Percentiles rank a stretch among this genome's conserved stretches.
Conservation (phyloP, 1,139 yeast genomes). For the Geotrichum siamense region DNA sequence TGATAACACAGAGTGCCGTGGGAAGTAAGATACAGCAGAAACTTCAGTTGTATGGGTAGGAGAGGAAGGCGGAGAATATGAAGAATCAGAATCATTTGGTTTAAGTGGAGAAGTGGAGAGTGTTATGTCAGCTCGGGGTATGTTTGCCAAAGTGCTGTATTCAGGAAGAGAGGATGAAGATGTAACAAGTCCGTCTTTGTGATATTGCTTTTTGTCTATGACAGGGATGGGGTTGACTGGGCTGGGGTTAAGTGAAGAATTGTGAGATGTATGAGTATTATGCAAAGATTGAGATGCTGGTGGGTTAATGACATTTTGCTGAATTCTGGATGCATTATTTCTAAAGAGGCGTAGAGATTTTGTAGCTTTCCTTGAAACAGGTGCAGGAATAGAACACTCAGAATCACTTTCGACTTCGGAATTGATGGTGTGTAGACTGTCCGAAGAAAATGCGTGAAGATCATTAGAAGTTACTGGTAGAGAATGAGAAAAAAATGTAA, state of each 20-base stretch:
- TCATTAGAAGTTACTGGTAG: constrained; percentile 1
- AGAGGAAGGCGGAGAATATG: not conserved
- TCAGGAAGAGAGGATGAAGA: constrained; percentile 3
- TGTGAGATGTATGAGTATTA: not conserved
- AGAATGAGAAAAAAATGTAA: constrained; percentile 1
- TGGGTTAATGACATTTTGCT: not conserved
- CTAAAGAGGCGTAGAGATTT: constrained; percentile 42
- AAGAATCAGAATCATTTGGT: not conserved
- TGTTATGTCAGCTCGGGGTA: not conserved
- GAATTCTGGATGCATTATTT: not conserved
- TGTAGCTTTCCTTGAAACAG: constrained; percentile 46
- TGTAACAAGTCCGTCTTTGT: not conserved
- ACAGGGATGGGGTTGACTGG: not conserved
- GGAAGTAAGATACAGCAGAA: constrained; percentile 4
- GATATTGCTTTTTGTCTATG: not conserved
- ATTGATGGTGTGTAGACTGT: not conserved
- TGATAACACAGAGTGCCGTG: not conserved
- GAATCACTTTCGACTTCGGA: not conserved
- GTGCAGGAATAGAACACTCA: constrained; percentile 9
- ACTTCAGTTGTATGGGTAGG: constrained; percentile 1
- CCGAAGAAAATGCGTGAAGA: not conserved
- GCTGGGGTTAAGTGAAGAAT: not conserved
- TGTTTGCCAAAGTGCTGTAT: not conserved
- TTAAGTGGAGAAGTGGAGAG: not conserved
- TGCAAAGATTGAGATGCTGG: not conserved